Base-by-base conservation (phyloP, 495 filamentous ascomycete species). In the Penicillium subrubescens region DNA sequence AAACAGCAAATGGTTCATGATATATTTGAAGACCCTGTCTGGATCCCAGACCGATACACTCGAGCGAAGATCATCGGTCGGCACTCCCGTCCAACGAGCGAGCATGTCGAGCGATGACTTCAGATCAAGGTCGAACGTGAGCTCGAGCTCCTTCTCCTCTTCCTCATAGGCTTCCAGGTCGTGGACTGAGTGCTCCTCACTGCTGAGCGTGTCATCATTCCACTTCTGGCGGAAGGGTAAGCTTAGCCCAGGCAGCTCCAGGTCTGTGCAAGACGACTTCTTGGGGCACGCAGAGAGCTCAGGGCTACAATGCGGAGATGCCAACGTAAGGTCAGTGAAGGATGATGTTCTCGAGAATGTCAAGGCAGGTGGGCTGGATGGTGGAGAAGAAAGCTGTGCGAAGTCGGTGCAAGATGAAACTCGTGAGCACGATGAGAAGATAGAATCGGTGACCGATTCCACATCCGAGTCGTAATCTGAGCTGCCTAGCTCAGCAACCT, bases 71-170 rank as follows among this genome's bases (percentile, higher is more conserved):
- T 57, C 35, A 15, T 51, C 29, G 25, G 60, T 23, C 3, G 12
- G 29, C 1, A 51, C 43, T 35, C 59, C 57, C 0, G 48, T 59
- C 59, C 58, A 57, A 17, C 43, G 46, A 12, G 61, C 15, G 0
- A 70, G 29, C 3, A 33, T 67, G 8, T 11, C 2, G 4, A 67
- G 12, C 0, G 44, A 43, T 8, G 29, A 19, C 1, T 56, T 17
- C 4, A 70, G 17, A 17, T 67, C 67, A 31, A 67, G 33, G 6
- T 54, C 31, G 19, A 67, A 46, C 1, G 17, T 8, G 11, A 65
- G 10, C 10, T 55, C 50, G 8, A 60, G 2, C 15, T 65, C 62
- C 0, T 27, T 60, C 11, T 56, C 62, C 14, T 46, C 27, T 25
- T 27, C 23, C 33, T 55, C 51, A 12, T 10, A 21, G 15, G n/a